These are phyloP conservation scores for Arachnomyces sp. DNA, from an alignment of 2,329 filamentous ascomycete genomes.

Conservation along the genomic window DNA sequence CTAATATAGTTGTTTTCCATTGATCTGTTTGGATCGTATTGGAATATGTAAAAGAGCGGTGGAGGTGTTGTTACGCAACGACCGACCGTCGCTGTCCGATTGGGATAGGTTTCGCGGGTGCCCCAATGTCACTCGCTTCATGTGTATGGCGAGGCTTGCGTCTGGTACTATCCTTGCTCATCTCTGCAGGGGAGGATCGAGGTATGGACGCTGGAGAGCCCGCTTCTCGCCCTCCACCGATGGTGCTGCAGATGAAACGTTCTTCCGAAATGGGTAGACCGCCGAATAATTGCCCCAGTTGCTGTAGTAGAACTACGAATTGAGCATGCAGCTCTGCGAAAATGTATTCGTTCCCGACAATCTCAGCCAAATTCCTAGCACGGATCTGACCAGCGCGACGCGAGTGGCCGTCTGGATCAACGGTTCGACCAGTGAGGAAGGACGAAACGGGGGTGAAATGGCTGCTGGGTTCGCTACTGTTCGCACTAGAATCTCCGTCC, in stretches of 20 bases:
- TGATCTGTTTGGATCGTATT: not conserved
- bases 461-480: slow-evolving; percentile 19
- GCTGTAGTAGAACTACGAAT: slow-evolving; percentile 44
- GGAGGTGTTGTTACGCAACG: slow-evolving; percentile 21
- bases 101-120: slow-evolving; percentile 31
- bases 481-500: slow-evolving; percentile 23
- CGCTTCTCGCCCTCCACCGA: slow-evolving; percentile 22
- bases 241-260: slow-evolving; percentile 33
- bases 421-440: slow-evolving; percentile 48
- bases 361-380: slow-evolving; percentile 49
- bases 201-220: slow-evolving; percentile 10
- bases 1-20: not conserved
- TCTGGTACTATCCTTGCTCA: slow-evolving; percentile 15
- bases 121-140: slow-evolving; percentile 23
- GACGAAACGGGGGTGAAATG: slow-evolving; percentile 50
- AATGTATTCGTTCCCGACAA: slow-evolving; percentile 50
- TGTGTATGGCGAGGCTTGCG: slow-evolving; percentile 14
- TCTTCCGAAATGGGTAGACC: slow-evolving; percentile 35
- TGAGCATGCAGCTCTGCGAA: slow-evolving; percentile 50
- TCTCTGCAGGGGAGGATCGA: slow-evolving; percentile 17
- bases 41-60: not conserved
- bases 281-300: slow-evolving; percentile 39
- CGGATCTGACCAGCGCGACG: slow-evolving; percentile 46
- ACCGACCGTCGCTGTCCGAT: slow-evolving; percentile 28
- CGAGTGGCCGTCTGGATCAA: slow-evolving; percentile 49